Conservation (phyloP, 1,139 yeast genomes). For the Yamadazyma spencermartinsiae region DNA sequence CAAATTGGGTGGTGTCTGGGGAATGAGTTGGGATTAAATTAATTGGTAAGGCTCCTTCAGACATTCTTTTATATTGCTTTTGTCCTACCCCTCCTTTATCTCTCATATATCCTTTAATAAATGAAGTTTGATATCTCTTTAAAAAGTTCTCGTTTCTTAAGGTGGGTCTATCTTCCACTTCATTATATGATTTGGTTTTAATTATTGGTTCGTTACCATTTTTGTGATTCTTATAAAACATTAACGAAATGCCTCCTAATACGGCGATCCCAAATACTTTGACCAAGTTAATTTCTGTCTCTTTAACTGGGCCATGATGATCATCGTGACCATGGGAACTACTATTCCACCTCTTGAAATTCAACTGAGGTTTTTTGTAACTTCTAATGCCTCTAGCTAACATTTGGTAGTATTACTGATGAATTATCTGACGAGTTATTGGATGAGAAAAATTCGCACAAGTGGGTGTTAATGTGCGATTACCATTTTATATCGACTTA, state of each 20-base stretch:
- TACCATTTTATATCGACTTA: no score
- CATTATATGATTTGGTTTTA: conserved; percentile 40
- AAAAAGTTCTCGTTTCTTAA: conserved; percentile 41
- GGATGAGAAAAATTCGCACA: background rate
- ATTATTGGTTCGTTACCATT: conserved; percentile 40
- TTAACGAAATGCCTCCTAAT: conserved; percentile 36
- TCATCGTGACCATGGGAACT: conserved; percentile 21
- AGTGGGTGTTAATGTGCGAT: no score
- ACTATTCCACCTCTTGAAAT: conserved; percentile 35
- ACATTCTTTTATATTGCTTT: conserved; percentile 39
- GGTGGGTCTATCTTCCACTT: conserved; percentile 36
- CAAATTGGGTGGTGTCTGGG: conserved; percentile 42
- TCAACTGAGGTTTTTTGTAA: background rate
- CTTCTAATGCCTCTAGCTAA: background rate
- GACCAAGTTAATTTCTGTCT: conserved; percentile 39
- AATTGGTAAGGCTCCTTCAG: conserved; percentile 31
- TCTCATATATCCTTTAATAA: conserved; percentile 43
- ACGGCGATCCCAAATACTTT: conserved; percentile 46
- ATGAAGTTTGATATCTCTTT: conserved; percentile 43
- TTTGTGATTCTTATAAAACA: conserved; percentile 41
- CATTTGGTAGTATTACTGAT: background rate
- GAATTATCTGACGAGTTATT: background rate
- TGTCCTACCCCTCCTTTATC: conserved; percentile 52
- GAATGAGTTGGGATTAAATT: conserved; percentile 47
- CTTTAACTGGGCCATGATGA: conserved; percentile 30